Percentiles rank a stretch among this genome's conserved stretches.
phyloP scores from a whole-genome alignment of 176 grass and related monocot genomes.

The sorghum (Sorghum bicolor) region Sorghum_bicolor_NCBIv3 NC_012879.2:24412001-24412500 shows the following conservation, averaged over 20 bases:
- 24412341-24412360: constrained; percentile 32
- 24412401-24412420: not conserved
- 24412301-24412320: constrained; percentile 6
- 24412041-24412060: constrained; percentile 43
- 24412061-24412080: constrained; percentile 29
- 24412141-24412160: constrained; percentile 30
- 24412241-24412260: constrained; percentile 10
- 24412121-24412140: constrained; percentile 25
- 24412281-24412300: constrained; percentile 10
- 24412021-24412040: constrained; percentile 49
- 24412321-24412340: constrained; percentile 16
- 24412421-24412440: not conserved
- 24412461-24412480: too few species aligned
- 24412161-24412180: constrained; percentile 20
- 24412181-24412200: not conserved
- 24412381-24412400: not conserved
- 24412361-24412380: not conserved
- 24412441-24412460: constrained; percentile 13
- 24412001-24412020: constrained; percentile 71
- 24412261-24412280: not conserved
- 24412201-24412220: constrained; percentile 8
- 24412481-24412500: not conserved
- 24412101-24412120: constrained; percentile 10
- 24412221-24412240: not conserved
- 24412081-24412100: constrained; percentile 15